Percentiles rank a stretch among this genome's conserved stretches.
Conservation (phyloP, 2,329 filamentous ascomycete species). For the Dactylonectria estremocensis region DNA sequence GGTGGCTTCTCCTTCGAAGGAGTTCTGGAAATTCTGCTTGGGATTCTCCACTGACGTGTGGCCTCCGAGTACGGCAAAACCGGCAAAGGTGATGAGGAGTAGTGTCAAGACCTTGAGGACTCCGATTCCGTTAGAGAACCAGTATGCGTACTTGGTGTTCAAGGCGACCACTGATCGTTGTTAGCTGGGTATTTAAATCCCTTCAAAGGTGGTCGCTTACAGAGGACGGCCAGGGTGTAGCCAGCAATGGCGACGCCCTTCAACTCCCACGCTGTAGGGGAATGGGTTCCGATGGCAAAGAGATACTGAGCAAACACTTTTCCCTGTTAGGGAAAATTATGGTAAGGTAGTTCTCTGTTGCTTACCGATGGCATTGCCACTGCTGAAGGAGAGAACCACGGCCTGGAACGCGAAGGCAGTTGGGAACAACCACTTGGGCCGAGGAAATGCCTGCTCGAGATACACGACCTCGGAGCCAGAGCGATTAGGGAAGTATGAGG, state of each 20-base stretch:
- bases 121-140: constrained; percentile 69
- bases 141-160: constrained; percentile 70
- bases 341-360: constrained; percentile 48
- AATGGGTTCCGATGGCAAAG: constrained; percentile 67
- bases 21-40: constrained; percentile 53
- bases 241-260: constrained; percentile 77
- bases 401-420: constrained; percentile 75
- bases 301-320: constrained; percentile 74
- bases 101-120: constrained; percentile 73
- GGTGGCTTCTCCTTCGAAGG: constrained; percentile 49
- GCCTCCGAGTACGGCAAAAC: constrained; percentile 70
- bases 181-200: neutral
- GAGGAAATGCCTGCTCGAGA: constrained; percentile 76
- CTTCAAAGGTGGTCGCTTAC: constrained; percentile 54
- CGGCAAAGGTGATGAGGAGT: constrained; percentile 72
- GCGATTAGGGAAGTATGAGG: constrained; percentile 76
- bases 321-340: neutral
- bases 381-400: constrained; percentile 76
- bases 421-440: constrained; percentile 74
- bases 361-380: constrained; percentile 70
- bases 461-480: constrained; percentile 78
- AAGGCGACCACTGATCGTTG: constrained; percentile 56
- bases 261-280: constrained; percentile 71
- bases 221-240: constrained; percentile 71
- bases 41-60: constrained; percentile 52